These are phyloP conservation scores for Tremella fuciformis DNA, from an alignment of 768 basidiomycete species.

Conservation along the genomic window DNA sequence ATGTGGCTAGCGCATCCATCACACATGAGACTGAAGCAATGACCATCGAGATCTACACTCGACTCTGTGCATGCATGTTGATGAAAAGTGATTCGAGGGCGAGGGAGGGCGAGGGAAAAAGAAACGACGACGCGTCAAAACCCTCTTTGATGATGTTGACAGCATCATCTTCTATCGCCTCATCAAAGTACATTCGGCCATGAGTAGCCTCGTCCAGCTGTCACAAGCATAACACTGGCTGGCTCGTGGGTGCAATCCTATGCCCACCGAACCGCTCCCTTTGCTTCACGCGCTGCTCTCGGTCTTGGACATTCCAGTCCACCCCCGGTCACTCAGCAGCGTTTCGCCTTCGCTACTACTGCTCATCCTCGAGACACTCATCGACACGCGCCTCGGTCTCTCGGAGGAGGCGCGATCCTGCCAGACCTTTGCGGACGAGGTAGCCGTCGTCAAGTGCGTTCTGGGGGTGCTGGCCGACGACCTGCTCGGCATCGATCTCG, in stretches of 20 bases:
- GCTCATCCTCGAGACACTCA: constrained; percentile 17
- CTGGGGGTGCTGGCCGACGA: constrained; percentile 29
- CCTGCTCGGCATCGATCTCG: constrained; percentile 26
- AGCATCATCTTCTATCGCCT: no score
- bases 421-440: constrained; percentile 15
- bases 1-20: no score
- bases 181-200: no score
- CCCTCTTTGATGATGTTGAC: no score
- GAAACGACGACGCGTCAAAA: no score
- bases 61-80: not conserved
- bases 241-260: constrained; percentile 3
- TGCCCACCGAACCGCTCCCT: constrained; percentile 21
- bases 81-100: not conserved
- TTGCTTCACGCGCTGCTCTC: constrained; percentile 16
- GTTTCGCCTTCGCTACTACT: constrained; percentile 24
- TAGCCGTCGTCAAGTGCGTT: constrained; percentile 22
- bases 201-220: no score
- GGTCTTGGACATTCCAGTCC: constrained; percentile 20
- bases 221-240: no score
- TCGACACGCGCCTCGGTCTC: constrained; percentile 14
- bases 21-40: no score
- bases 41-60: no score
- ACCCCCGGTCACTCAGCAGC: constrained; percentile 12
- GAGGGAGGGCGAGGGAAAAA: no score
- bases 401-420: constrained; percentile 12